Evolutionary conservation across 805 yeast genomes (phyloP).

Genomic region (Maudiozyma saulgeensis): DNA sequence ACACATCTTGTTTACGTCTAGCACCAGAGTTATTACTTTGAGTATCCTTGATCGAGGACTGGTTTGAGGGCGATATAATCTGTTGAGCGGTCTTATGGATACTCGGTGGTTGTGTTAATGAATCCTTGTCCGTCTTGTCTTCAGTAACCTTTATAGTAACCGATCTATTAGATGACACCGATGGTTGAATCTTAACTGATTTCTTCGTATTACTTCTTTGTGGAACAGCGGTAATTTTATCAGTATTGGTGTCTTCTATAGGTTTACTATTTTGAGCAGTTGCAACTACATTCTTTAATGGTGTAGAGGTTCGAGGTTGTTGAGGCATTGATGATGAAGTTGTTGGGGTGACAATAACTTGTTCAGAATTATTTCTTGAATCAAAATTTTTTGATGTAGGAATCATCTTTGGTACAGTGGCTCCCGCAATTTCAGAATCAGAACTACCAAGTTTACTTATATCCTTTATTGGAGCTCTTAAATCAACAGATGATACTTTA

Average conservation of each 20-base stretch:
- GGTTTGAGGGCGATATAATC: not conserved
- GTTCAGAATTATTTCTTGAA: conserved; percentile 12
- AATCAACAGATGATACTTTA: conserved; percentile 2
- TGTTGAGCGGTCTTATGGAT: not conserved
- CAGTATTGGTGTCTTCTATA: not conserved
- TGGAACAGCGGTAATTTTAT: not conserved
- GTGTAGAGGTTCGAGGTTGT: not conserved
- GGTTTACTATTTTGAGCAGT: not conserved
- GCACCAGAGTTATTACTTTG: not conserved
- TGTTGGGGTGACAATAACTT: not conserved
- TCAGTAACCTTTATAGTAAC: not conserved
- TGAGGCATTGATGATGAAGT: not conserved
- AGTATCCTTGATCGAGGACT: not conserved
- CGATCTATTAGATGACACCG: not conserved
- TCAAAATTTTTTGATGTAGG: conserved; percentile 27
- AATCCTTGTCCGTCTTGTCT: no score
- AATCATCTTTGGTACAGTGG: conserved; percentile 26
- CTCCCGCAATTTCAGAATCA: conserved; percentile 21
- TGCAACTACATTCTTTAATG: not conserved
- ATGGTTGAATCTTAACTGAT: not conserved
- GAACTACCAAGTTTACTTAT: conserved; percentile 4
- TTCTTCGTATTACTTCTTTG: not conserved
- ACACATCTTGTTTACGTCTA: not conserved
- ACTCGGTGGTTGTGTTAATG: not conserved
- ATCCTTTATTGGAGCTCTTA: conserved; percentile 1